Conservation (phyloP, 441 rosid species). For the Aquilaria agallochum region DNA sequence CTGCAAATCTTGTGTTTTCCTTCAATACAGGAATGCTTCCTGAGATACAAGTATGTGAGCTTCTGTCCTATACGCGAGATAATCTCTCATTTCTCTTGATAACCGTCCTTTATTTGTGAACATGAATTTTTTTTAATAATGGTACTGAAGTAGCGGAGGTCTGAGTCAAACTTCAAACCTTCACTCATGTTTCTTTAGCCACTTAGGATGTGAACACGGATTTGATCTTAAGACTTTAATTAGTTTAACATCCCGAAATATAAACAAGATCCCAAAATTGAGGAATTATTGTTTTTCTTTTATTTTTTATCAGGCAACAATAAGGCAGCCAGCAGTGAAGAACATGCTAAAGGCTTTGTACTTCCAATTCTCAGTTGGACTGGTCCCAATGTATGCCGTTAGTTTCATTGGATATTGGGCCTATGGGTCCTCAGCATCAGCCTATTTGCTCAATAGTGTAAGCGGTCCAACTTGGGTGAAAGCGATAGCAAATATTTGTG, state of each 20-base stretch:
- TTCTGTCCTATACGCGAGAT: background rate
- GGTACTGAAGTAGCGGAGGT: too few relatives aligned
- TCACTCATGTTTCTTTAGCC: too few relatives aligned
- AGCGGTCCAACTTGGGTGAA: constrained; percentile 75
- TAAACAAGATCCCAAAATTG: too few relatives aligned
- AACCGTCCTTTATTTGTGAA: too few relatives aligned
- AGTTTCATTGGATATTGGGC: constrained; percentile 84
- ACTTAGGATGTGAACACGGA: too few relatives aligned
- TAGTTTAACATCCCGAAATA: background rate
- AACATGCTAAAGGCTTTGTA: constrained; percentile 81
- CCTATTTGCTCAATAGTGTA: constrained; percentile 64
- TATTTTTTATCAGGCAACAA: constrained; percentile 53
- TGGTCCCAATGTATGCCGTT: constrained; percentile 63
- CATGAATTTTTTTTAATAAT: too few relatives aligned
- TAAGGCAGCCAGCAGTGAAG: constrained; percentile 57
- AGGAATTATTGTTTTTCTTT: background rate
- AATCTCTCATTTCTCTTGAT: background rate
- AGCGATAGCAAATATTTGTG: constrained; percentile 59
- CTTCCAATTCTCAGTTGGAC: constrained; percentile 69
- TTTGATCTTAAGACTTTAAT: too few relatives aligned
- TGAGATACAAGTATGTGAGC: constrained; percentile 64
- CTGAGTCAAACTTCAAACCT: too few relatives aligned
- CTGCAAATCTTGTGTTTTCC: constrained; percentile 71
- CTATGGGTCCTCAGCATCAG: constrained; percentile 58
- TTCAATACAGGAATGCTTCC: constrained; percentile 92